These are phyloP conservation scores for Alternaria tenuissima DNA, from an alignment of 2,329 filamentous ascomycete species.

Conservation along the genomic window DNA sequence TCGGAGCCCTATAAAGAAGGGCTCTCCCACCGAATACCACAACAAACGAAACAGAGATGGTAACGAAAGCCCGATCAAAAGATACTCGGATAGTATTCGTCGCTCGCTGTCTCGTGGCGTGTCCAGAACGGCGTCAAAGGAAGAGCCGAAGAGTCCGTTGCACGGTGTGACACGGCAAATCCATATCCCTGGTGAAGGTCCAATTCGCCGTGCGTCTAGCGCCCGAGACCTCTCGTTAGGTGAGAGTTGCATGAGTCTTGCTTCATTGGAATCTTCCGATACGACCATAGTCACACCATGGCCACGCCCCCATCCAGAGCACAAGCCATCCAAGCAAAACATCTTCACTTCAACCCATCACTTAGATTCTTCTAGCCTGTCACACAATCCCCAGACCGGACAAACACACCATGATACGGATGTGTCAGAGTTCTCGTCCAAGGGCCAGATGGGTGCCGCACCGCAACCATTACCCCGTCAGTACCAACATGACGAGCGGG, in stretches of 20 bases:
- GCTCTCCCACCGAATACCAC: not conserved
- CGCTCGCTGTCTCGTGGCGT: slow-evolving; percentile 26
- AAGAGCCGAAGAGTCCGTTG: slow-evolving; percentile 30
- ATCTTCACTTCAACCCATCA: slow-evolving; percentile 24
- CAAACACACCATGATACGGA: slow-evolving; percentile 1
- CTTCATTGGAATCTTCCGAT: slow-evolving; percentile 2
- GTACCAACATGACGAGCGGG: not conserved
- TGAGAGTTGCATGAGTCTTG: not conserved
- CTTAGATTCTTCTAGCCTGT: slow-evolving; percentile 24
- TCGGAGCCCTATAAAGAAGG: slow-evolving; percentile 1
- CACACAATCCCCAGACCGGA: not conserved
- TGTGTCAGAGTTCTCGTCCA: slow-evolving; percentile 22
- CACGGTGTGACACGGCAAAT: slow-evolving; percentile 34
- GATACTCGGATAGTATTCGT: slow-evolving; percentile 26
- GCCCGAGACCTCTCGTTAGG: not conserved
- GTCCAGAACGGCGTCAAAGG: slow-evolving; percentile 10
- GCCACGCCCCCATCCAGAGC: slow-evolving; percentile 15
- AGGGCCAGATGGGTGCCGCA: slow-evolving; percentile 28
- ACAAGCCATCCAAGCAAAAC: slow-evolving; percentile 22
- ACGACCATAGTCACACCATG: slow-evolving; percentile 9
- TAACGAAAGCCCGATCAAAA: slow-evolving; percentile 29
- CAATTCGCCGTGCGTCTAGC: not conserved
- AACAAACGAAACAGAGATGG: slow-evolving; percentile 1
- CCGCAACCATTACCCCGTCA: slow-evolving; percentile 23
- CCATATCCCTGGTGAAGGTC: slow-evolving; percentile 16